Evolutionary conservation across 192 early-diverging fungal species (phyloP).

Genomic region (Piromyces finnis): DNA sequence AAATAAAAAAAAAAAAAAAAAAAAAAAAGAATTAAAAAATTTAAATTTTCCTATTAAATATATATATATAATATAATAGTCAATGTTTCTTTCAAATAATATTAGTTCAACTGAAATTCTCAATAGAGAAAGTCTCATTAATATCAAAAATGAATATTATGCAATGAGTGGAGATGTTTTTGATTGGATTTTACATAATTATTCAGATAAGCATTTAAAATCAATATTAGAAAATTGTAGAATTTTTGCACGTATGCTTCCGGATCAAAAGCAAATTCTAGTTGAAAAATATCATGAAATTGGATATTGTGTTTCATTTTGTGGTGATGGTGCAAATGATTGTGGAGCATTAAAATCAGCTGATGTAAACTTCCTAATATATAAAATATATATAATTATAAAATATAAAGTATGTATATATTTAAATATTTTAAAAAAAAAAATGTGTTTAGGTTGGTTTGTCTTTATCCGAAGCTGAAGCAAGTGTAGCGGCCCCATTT

Average conservation of each 20-base stretch:
- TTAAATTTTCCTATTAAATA: too few species aligned
- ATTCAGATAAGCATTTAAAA: background rate
- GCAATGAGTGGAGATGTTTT: slow-evolving; percentile 95
- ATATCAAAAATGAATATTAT: background rate
- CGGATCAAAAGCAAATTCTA: slow-evolving; percentile 91
- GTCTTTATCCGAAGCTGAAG: slow-evolving; percentile 91
- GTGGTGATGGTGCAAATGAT: slow-evolving; percentile 99
- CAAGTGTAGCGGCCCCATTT: slow-evolving; percentile 94
- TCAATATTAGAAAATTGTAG: slow-evolving; percentile 79
- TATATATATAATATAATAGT: too few species aligned
- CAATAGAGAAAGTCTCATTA: background rate
- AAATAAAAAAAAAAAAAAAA: too few species aligned
- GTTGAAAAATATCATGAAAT: slow-evolving; percentile 76
- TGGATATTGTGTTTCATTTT: slow-evolving; percentile 89
- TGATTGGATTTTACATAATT: slow-evolving; percentile 46
- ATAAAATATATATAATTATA: too few species aligned
- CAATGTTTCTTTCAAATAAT: background rate
- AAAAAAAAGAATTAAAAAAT: too few species aligned
- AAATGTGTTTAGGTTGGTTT: slow-evolving; percentile 48
- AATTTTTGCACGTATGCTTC: slow-evolving; percentile 95
- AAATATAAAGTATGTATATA: too few species aligned
- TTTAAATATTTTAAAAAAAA: background rate
- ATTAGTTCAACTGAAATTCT: background rate
- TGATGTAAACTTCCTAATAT: slow-evolving; percentile 32
- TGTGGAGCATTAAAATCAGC: slow-evolving; percentile 90